Base-by-base conservation (phyloP, 768 basidiomycete genomes). In the Lactarius hatsudake region DNA sequence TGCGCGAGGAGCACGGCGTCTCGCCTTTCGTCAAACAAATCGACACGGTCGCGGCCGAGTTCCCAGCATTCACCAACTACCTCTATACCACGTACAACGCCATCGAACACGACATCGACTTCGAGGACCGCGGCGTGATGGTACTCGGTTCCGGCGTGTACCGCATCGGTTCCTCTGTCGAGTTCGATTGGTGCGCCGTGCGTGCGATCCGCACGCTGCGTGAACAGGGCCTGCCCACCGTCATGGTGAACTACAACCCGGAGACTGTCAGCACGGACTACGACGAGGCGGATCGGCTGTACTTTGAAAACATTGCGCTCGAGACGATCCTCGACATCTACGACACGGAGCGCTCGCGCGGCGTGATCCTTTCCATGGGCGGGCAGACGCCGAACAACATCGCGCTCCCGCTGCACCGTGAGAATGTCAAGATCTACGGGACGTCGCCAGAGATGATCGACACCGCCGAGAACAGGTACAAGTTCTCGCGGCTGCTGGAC, bases 201-300 rank as follows among this genome's bases (percentile, higher is more conserved):
- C 90, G 96, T 59, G 94, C 96, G 38, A 98, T 98, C 75, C 83
- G 96, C 72, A 98, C 97, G 0, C 83, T 99, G 34, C 93, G 96
- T 70, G 92, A 96, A n/a, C 89, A 92, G 73, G 95, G 96, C 20
- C 80, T 94, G 59, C 93, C 93, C 69, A 98, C 96, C 5, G 87
- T 98, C 77, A 99, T 98, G 96, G 91, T 98, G 81, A 98, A 99
- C 81, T 98, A 98, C 79, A 98, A 99, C 78, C 97, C 96, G 17
- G 96, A 98, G 81, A 99, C 97, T 1, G 97, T 99, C 77, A 94
- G 92, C 74, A 98, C 97, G 38, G 96, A 98, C 78, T 98, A 98
- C 78, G 97, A 98, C 79, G 96, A 98, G 75, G 96, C 96, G 32
- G 96, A 99, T 76, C 87, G 96, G 34, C 84, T 99, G 32, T 99